phyloP scores from a whole-genome alignment of 2,329 filamentous ascomycete genomes.

The Rutstroemia sp. region DNA sequence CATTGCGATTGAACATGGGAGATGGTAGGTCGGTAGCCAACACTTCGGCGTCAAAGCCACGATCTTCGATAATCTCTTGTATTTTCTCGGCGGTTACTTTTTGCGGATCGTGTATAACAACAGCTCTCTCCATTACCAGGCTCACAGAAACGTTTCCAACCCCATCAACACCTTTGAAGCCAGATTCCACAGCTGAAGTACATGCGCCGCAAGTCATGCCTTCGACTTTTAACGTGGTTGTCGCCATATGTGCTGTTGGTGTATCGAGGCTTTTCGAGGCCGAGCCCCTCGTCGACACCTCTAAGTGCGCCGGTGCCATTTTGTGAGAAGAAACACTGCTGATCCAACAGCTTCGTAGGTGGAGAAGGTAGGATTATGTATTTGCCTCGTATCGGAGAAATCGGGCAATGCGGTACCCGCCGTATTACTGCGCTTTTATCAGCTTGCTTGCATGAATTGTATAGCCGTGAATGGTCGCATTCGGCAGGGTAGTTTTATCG shows the following conservation, averaged over 20 bases:
- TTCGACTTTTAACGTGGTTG: slow-evolving; percentile 82
- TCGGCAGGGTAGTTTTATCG: slow-evolving; percentile 5
- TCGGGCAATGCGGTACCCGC: neutral
- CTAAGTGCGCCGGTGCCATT: slow-evolving; percentile 27
- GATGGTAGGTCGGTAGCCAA: slow-evolving; percentile 70
- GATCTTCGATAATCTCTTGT: slow-evolving; percentile 80
- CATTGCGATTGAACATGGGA: slow-evolving; percentile 34
- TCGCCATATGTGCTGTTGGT: slow-evolving; percentile 61
- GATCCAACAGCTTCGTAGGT: neutral
- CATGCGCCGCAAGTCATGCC: slow-evolving; percentile 93
- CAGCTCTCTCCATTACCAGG: slow-evolving; percentile 91
- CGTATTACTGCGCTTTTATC: slow-evolving; percentile 6
- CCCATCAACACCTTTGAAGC: slow-evolving; percentile 75
- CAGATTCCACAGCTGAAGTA: slow-evolving; percentile 89
- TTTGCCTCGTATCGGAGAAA: neutral
- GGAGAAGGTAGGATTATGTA: slow-evolving; percentile 1
- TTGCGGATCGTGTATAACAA: slow-evolving; percentile 78
- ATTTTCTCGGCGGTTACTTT: slow-evolving; percentile 68
- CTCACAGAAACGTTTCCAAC: slow-evolving; percentile 85
- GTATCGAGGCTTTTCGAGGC: slow-evolving; percentile 13
- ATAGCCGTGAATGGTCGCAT: neutral
- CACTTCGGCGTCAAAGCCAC: slow-evolving; percentile 86
- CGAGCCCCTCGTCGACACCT: slow-evolving; percentile 20
- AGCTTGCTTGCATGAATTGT: slow-evolving; percentile 3
- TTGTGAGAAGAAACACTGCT: neutral